Evolutionary conservation across 176 grass and related monocot genomes (phyloP).

Genomic region (Miscanthus lutarioriparius): DNA sequence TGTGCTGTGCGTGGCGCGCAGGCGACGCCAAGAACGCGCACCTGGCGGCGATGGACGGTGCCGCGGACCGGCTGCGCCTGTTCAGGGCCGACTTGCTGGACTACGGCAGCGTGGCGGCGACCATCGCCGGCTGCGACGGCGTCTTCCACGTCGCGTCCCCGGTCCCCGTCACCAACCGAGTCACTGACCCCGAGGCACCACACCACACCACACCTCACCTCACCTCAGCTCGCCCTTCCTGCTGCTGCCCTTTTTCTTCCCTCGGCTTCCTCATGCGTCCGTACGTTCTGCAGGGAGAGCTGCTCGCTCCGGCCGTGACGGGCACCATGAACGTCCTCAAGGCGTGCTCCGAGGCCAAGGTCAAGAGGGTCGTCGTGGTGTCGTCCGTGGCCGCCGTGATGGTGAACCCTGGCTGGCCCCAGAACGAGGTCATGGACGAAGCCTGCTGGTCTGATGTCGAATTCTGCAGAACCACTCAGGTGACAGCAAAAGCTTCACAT

Average conservation of each 20-base stretch:
- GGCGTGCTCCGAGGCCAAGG: constrained; percentile 68
- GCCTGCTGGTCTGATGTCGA: constrained; percentile 70
- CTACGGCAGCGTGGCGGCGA: constrained; percentile 46
- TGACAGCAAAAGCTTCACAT: constrained; percentile 22
- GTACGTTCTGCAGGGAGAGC: constrained; percentile 41
- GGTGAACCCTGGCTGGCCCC: constrained; percentile 49
- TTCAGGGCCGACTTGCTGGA: constrained; percentile 83
- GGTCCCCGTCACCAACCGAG: constrained; percentile 26
- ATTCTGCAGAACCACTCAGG: constrained; percentile 56
- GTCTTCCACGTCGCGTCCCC: constrained; percentile 86
- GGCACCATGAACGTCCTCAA: constrained; percentile 75
- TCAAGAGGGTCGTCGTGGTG: constrained; percentile 64
- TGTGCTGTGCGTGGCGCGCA: constrained; percentile 24
- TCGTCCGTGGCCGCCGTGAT: constrained; percentile 50
- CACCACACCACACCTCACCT: too few species aligned
- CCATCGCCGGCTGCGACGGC: constrained; percentile 76
- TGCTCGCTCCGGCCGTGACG: constrained; percentile 59
- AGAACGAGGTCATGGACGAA: constrained; percentile 56
- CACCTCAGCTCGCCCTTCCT: neutral
- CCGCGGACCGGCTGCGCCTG: constrained; percentile 59
- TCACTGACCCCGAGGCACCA: constrained; percentile 61
- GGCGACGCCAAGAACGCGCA: constrained; percentile 74
- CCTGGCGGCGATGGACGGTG: constrained; percentile 57
- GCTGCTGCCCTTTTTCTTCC: neutral
- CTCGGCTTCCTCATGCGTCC: neutral